Evolutionary conservation across 371 early-diverging fungal species (phyloP), one percentile per base, ranked within the genome.

Genomic region (Zopfochytrium polystomum): DNA sequence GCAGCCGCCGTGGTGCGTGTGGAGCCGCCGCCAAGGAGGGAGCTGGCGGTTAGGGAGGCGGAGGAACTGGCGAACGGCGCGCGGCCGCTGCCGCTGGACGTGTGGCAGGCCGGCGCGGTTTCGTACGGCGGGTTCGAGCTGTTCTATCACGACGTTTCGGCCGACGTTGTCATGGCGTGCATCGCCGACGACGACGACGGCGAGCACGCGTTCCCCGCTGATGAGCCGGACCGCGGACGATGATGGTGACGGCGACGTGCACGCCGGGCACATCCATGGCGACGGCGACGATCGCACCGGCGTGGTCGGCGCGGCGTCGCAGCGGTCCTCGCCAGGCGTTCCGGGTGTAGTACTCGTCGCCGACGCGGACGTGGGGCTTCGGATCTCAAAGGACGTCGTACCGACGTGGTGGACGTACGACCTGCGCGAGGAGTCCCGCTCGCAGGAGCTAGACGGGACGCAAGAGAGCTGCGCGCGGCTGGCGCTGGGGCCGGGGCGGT

Each of bases 361-460:
- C 1, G 45, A 56, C 20, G 30, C 35, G 25, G 34, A 25, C 44
- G 52, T 50, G 20, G 63, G 57, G 3, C 32, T 63, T 18, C 56
- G 58, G 4, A 56, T 63, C 27, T 63, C 63, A 26, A 56, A 56
- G 46, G 49, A 46, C 22, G 51, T 29, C 25, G 26, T 22, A 7
- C 63, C 63, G 45, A 50, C 29, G 1, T 63, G 63, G 63, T 34
- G 46, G 43, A 32, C 56, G 3, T 63, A 56, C 38, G 42, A 63
- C 2, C 31, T 51, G 6, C 32, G 47, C 4, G 63, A 63, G 29
- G 63, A 63, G 52, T 33, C 35, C 4, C 55, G 63, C 1, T 35
- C 25, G 6, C 50, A 49, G 33, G n/a, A 27, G 3, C 20, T 34
- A 30, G 63, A 63, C 33, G 49, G 57, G 15, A 50, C 29, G 22